These are phyloP conservation scores for Tillandsia leiboldiana DNA, from an alignment of 176 grass and related monocot genomes.

Conservation along the genomic window DNA sequence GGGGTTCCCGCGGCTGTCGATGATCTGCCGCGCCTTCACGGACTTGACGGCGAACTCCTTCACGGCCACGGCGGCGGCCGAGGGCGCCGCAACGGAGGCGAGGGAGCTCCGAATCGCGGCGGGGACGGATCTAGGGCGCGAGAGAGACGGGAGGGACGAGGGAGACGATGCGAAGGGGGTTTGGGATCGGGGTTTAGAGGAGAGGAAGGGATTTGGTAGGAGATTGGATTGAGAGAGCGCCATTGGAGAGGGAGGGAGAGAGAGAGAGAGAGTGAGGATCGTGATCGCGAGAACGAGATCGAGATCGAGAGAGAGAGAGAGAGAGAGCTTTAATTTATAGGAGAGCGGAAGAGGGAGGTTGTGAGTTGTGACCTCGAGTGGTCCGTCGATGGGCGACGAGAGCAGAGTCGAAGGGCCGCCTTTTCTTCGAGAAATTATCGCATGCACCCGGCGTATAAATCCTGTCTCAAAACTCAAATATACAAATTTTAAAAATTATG, in stretches of 20 bases:
- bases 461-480: conserved; percentile 15
- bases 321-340: conserved; percentile 1
- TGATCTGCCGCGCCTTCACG: conserved; percentile 89
- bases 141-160: conserved; percentile 11
- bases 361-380: conserved; percentile 4
- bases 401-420: conserved; percentile 9
- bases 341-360: not conserved
- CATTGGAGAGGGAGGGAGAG: conserved; percentile 7
- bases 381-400: conserved; percentile 15
- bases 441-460: conserved; percentile 6
- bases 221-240: conserved; percentile 11
- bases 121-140: not conserved
- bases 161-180: conserved; percentile 8
- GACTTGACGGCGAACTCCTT: conserved; percentile 43
- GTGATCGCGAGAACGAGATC: not conserved
- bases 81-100: conserved; percentile 10
- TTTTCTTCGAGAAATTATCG: not conserved
- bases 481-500: not conserved
- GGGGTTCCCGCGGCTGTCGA: conserved; percentile 92
- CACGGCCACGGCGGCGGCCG: not conserved
- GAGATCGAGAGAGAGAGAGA: not conserved
- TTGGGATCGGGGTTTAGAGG: conserved; percentile 32
- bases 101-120: conserved; percentile 40
- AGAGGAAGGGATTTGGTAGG: conserved; percentile 34
- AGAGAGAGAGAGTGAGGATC: not conserved